Evolutionary conservation across 352 stramenopile genomes (phyloP).

Genomic region (Globisporangium orthogonon): DNA sequence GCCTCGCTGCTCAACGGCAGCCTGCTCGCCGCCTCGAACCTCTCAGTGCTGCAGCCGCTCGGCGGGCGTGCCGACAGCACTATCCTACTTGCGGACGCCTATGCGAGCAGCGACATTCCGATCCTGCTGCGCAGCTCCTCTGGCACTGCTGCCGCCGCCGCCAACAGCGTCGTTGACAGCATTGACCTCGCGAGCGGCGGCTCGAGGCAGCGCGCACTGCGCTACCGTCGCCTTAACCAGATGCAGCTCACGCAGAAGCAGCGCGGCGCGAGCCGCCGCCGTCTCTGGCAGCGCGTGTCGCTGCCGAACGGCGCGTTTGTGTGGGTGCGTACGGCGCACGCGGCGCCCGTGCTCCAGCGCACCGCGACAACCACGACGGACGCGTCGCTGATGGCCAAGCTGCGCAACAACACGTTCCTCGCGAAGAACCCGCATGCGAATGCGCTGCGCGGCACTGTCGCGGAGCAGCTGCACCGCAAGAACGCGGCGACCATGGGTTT

Average conservation of each 20-base stretch:
- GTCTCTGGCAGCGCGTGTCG: conserved; percentile 57
- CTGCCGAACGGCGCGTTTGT: conserved; percentile 53
- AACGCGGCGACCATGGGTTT: conserved; percentile 67
- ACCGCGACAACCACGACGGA: conserved; percentile 14
- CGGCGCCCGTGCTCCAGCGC: conserved; percentile 19
- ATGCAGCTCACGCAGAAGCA: conserved; percentile 70
- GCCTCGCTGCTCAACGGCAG: conserved; percentile 36
- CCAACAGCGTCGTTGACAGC: conserved; percentile 2
- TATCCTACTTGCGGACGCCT: conserved; percentile 11
- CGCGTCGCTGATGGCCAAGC: conserved; percentile 40
- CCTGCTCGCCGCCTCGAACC: conserved; percentile 21
- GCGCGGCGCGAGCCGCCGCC: conserved; percentile 35
- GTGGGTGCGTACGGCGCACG: conserved; percentile 46
- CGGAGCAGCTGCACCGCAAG: conserved; percentile 68
- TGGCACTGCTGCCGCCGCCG: conserved; percentile 2
- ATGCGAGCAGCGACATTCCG: conserved; percentile 15
- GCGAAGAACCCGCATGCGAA: conserved; percentile 40
- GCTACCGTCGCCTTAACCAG: conserved; percentile 56
- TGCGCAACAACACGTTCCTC: conserved; percentile 55
- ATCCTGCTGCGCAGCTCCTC: conserved; percentile 15
- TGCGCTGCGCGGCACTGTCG: conserved; percentile 35
- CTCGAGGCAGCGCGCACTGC: conserved; percentile 42
- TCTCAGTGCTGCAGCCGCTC: conserved; percentile 13
- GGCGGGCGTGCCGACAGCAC: conserved; percentile 12
- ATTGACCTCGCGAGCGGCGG: conserved; percentile 28